Conservation (phyloP, 305 asterid species). For the Caryopteris hybrid region DNA sequence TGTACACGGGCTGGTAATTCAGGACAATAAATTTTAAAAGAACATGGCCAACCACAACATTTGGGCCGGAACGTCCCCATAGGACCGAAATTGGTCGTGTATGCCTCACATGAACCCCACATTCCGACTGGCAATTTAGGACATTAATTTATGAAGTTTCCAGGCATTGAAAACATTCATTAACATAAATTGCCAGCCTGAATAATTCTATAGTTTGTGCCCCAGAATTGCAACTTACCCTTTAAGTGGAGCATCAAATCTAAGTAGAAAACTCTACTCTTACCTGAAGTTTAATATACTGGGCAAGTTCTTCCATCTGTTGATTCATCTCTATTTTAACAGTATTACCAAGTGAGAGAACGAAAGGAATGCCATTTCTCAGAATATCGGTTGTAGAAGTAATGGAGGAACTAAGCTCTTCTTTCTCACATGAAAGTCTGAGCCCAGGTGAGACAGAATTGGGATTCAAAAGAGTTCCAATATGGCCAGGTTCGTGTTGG, state of each 20-base stretch:
- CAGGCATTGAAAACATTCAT: no score
- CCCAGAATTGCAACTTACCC: no score
- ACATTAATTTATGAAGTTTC: no score
- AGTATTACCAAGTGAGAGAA: constrained; percentile 25
- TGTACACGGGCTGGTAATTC: no score
- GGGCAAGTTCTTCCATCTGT: constrained; percentile 43
- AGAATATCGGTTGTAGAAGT: constrained; percentile 35
- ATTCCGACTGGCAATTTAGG: no score
- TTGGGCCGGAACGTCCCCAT: no score
- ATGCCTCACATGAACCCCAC: no score
- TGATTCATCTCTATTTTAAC: constrained; percentile 40
- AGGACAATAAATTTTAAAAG: no score
- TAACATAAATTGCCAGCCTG: no score
- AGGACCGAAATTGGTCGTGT: no score
- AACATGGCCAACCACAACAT: no score
- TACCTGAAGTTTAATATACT: constrained; percentile 52
- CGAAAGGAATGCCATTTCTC: constrained; percentile 19
- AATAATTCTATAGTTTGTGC: no score
- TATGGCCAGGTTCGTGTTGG: constrained; percentile 25
- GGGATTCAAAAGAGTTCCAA: constrained; percentile 31
- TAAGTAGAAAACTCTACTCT: background rate
- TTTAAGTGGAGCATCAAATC: background rate
- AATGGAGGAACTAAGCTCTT: constrained; percentile 35
- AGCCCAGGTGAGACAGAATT: constrained; percentile 50
- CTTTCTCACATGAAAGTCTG: constrained; percentile 41